Evolutionary conservation across 495 filamentous ascomycete species (phyloP), one percentile per base, ranked within the genome.

Genomic region (Penicillium chermesinum): DNA sequence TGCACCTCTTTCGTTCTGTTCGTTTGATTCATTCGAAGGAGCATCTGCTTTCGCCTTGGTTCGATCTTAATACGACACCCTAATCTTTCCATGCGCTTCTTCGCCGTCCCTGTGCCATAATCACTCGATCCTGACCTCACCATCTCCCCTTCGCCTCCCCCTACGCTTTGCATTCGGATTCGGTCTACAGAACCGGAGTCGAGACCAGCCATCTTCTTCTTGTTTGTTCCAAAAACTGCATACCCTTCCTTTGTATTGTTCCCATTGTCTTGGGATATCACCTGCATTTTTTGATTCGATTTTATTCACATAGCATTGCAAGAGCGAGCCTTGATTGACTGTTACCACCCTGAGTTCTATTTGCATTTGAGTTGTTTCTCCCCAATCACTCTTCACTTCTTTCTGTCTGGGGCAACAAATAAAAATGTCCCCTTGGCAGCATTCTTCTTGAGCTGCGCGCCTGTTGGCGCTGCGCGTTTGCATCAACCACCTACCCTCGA

Each of bases 231-330:
- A 64, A 68, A 70, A 70, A 68, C 62, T 71, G 69, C 69, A 73
- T 73, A 73, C 69, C 67, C 69, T 55, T 63, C 54, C 61, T 56
- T 44, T 64, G 60, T 41, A 38, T 48, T 59, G 46, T 54, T 48
- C 48, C 62, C 53, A 59, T 55, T 53, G 50, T 64, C 58, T 50
- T 63, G 63, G 66, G 65, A 58, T 53, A 55, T 54, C 58, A 66
- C 61, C 59, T 67, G 67, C 69, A 73, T 66, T 57, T 52, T 64
- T 64, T 48, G 52, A 57, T 44, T 53, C 48, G 10, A n/a, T n/a
- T 54, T 57, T 55, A 57, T 49, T 63, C 60, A 69, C 65, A 68
- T 75, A 69, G 71, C 71, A 75, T 75, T 73, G 70, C 70, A 69
- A 72, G 71, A 71, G 71, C 69, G 65, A 73, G 69, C 70, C 66